Evolutionary conservation across 2,329 filamentous ascomycete genomes (phyloP), one percentile per base, ranked within the genome.

Genomic region (Alternaria sp.): DNA sequence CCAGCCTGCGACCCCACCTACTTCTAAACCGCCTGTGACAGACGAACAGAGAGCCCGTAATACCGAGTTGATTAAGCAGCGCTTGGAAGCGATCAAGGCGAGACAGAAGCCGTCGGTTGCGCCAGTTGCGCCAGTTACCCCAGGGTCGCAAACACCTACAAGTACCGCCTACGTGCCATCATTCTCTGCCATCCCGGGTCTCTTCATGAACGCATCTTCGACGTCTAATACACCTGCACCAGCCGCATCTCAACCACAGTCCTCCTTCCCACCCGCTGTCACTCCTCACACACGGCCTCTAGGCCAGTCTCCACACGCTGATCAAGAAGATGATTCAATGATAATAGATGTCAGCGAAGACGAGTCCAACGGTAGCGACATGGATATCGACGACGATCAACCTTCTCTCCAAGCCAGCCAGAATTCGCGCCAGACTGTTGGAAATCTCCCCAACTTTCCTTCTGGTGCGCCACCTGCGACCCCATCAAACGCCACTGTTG

Each of bases 271-370:
- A 50, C 10, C 60, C 18, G 63, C 62, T 28, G 70, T 74, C 0
- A 70, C 74, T 3, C 71, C 78, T 2, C 74, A 76, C 16, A 92
- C 91, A 68, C 87, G 89, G 50, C 85, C 87, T 4, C 89, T 90
- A 69, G 86, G 86, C 12, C 86, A 89, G 45, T 83, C 82, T 48
- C 82, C 84, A 25, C 67, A 74, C 46, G 66, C 73, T 50, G 81
- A 85, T 53, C 84, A 89, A 25, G 84, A 88, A 53, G 84, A 89
- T 20, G 84, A 88, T 51, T 85, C 85, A 3, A 86, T 97, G 54
- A 86, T 97, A 40, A 97, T 97, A 67, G 88, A 96, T 66, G 90
- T 96, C 40, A 97, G 92, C 73, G 94, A 97, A 28, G 87, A 90
- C 65, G 88, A 90, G 59, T 82, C 75, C 28, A 86, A 83, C 25